A percentile compares a stretch with the other conserved stretches of the same genome.
Conservation (phyloP, 331 rosid species). For the Quercus lobata region DNA sequence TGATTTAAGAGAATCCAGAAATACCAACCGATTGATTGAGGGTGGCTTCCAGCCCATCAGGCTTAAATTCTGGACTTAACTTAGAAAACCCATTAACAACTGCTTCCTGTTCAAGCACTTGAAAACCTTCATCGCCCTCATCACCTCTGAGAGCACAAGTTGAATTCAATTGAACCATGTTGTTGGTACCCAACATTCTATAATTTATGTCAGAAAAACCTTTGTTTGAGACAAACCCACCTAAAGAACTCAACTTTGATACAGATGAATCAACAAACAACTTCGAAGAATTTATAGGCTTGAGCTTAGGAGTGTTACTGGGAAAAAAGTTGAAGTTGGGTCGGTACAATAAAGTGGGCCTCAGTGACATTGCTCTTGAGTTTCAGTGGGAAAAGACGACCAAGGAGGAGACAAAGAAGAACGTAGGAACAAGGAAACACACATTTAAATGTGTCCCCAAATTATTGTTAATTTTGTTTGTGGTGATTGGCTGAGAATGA, state of each 20-base stretch:
- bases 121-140: constrained; percentile 33
- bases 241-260: constrained; percentile 23
- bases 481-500: too few relatives aligned
- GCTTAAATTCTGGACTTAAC: constrained; percentile 16
- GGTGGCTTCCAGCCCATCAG: constrained; percentile 37
- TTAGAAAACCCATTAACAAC: constrained; percentile 33
- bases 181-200: constrained; percentile 11
- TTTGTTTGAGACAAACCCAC: constrained; percentile 22
- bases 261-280: constrained; percentile 17
- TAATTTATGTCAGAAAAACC: constrained; percentile 7
- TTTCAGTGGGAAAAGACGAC: neutral
- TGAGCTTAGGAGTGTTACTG: neutral
- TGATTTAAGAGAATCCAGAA: neutral
- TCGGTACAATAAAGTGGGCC: constrained; percentile 3
- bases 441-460: neutral
- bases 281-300: constrained; percentile 1
- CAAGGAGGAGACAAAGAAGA: neutral
- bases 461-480: neutral
- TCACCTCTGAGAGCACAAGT: constrained; percentile 33
- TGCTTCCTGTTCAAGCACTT: constrained; percentile 56
- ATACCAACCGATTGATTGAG: constrained; percentile 69
- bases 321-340: constrained; percentile 20
- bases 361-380: neutral
- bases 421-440: neutral
- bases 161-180: constrained; percentile 35